Conservation (phyloP, 2,329 filamentous ascomycete genomes). For the Chaetomium olivaceum region DNA sequence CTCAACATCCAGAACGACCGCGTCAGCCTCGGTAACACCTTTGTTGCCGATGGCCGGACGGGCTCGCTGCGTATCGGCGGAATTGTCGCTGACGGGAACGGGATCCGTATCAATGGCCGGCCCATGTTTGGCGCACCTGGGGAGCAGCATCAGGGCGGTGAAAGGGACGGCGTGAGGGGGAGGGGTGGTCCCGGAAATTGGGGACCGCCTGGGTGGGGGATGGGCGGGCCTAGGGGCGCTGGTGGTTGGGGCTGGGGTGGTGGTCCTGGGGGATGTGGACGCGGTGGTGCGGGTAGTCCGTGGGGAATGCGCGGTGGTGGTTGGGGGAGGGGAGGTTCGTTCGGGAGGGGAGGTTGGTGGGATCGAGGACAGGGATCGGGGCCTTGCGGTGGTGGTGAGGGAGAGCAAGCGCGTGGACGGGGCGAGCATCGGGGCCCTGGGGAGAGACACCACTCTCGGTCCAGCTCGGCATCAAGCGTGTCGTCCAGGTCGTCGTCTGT, state of each 20-base stretch:
- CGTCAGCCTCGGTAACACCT: constrained; percentile 45
- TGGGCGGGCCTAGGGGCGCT: constrained; percentile 3
- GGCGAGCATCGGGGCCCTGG: constrained; percentile 11
- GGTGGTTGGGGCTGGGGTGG: constrained; percentile 1
- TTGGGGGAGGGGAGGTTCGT: constrained; percentile 8
- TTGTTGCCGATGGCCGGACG: constrained; percentile 47
- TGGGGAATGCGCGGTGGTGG: constrained; percentile 1
- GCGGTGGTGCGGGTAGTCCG: constrained; percentile 7
- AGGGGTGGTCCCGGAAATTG: background rate
- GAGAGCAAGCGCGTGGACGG: constrained; percentile 18
- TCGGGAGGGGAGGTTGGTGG: constrained; percentile 21
- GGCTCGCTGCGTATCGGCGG: constrained; percentile 48
- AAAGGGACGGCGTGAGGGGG: background rate
- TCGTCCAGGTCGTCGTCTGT: constrained; percentile 40
- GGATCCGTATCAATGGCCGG: constrained; percentile 34
- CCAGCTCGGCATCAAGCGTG: constrained; percentile 39
- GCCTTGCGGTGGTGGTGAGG: background rate
- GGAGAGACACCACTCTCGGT: constrained; percentile 30
- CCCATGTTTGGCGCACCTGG: constrained; percentile 28
- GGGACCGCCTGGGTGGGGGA: constrained; percentile 6
- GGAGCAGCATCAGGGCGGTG: background rate
- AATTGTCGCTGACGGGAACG: constrained; percentile 43
- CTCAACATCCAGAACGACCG: constrained; percentile 48
- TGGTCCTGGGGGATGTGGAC: constrained; percentile 4
- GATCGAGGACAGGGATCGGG: too few species aligned